Base-by-base conservation (phyloP, 1,284 basidiomycete genomes). In the Malassezia sympodialis region DNA sequence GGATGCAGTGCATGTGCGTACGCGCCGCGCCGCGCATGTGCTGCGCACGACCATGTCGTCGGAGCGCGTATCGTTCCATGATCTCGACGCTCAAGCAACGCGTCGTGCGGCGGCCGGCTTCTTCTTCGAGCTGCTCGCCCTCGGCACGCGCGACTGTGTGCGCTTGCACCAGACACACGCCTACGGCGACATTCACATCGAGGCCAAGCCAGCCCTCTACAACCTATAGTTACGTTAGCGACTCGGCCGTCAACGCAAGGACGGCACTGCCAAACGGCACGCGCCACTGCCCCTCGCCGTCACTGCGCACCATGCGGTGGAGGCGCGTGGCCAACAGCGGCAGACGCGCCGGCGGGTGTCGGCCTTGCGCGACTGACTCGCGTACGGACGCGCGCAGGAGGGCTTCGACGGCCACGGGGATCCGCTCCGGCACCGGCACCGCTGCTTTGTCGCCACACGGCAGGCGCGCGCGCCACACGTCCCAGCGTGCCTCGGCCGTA, bases 81-180 rank as follows among this genome's bases (percentile, higher is more conserved):
- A 81, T 66, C 82, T 86, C 77, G 80, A 86, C 2, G 79, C 83
- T 65, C 87, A 85, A 81, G 88, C 89, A 8, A 86, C 87, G 8
- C 84, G 88, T 49, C 83, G 89, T 42, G 93, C 90, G 3, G 90
- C 91, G 0, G 83, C 90, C 0, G 84, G 88, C 2, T 96, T 98
- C 80, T 98, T 98, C 80, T 98, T 96, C 71, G 93, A 98, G 76
- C 77, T 96, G 49, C 84, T 98, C 27, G 88, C 96, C 3, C 82
- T 98, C 2, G 86, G 88, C 8, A 96, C 91, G 0, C 84, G 88
- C 40, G 90, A 96, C 73, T 88, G 86, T 69, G 79, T 98, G 64
- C 83, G 84, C 64, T 77, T 96, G 44, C 77, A 82, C 15, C 93
- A 98, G 75, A 62, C 72, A 3, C 67, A 71, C 28, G 68, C 76